Percentiles rank a stretch among this genome's conserved stretches.
These are phyloP conservation scores for Diphasiastrum complanatum DNA, from an alignment of 83 land plant species.

Conservation along the genomic window DNA sequence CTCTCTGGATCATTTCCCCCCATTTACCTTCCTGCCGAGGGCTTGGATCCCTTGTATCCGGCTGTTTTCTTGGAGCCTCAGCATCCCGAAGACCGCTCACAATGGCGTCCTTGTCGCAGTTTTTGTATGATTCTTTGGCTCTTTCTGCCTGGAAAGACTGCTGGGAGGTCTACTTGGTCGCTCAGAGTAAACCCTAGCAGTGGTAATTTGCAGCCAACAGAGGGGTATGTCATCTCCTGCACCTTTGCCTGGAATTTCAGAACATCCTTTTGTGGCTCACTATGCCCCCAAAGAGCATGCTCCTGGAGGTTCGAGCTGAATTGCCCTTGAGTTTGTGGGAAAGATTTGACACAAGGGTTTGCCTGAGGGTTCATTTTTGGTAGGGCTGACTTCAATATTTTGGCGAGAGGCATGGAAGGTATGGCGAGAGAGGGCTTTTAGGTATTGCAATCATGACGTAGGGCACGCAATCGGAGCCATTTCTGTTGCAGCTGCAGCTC, in stretches of 20 bases:
- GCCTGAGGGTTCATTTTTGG: constrained; percentile 39
- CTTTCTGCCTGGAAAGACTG: constrained; percentile 91
- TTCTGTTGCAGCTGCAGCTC: constrained; percentile 1
- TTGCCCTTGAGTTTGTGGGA: constrained; percentile 40
- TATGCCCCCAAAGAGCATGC: constrained; percentile 93
- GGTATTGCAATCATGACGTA: constrained; percentile 19
- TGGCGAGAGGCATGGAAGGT: constrained; percentile 99
- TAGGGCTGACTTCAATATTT: constrained; percentile 77
- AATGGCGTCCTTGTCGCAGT: constrained; percentile 54
- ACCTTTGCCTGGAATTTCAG: constrained; percentile 38
- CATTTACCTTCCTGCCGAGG: neutral
- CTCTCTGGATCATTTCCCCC: constrained; percentile 52
- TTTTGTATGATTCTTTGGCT: constrained; percentile 80
- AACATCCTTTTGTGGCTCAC: constrained; percentile 64
- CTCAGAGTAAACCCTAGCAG: constrained; percentile 93
- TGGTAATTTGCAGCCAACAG: constrained; percentile 96
- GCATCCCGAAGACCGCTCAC: constrained; percentile 39
- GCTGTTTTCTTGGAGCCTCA: constrained; percentile 37
- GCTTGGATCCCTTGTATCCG: constrained; percentile 35
- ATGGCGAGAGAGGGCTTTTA: constrained; percentile 90
- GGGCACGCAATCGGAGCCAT: constrained; percentile 14
- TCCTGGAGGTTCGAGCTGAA: constrained; percentile 60
- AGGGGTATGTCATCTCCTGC: constrained; percentile 68
- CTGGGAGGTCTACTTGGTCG: constrained; percentile 89
- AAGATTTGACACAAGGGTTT: constrained; percentile 24